Evolutionary conservation across 2,329 filamentous ascomycete genomes (phyloP).

Genomic region (Aspergillus sp.): DNA sequence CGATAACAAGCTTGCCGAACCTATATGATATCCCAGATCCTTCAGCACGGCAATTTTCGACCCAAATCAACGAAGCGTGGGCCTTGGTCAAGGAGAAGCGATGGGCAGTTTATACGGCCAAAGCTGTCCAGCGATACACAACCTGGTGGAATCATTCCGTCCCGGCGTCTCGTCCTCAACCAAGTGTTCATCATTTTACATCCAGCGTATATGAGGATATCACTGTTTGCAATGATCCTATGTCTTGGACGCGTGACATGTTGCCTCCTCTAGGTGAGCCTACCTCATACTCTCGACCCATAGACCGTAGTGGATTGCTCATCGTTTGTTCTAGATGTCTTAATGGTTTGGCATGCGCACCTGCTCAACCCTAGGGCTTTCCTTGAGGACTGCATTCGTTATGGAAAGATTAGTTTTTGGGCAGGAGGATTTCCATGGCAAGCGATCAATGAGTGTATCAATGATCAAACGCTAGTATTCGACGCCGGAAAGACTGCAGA

Average conservation of each 20-base stretch:
- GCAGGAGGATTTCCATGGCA: conserved; percentile 69
- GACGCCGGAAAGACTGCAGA: conserved; percentile 51
- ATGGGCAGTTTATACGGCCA: conserved; percentile 71
- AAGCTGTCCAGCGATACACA: conserved; percentile 71
- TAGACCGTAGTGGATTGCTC: background rate
- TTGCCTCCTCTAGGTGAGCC: conserved; percentile 65
- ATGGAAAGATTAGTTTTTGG: conserved; percentile 63
- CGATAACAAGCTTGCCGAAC: conserved; percentile 68
- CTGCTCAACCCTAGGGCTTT: conserved; percentile 78
- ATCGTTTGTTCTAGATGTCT: conserved; percentile 58
- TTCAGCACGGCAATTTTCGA: conserved; percentile 42
- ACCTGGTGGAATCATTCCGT: conserved; percentile 63
- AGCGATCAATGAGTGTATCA: conserved; percentile 61
- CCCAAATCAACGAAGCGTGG: conserved; percentile 46
- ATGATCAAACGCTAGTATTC: conserved; percentile 63
- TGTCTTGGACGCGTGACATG: conserved; percentile 46
- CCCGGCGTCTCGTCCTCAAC: conserved; percentile 15
- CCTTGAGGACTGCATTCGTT: conserved; percentile 72
- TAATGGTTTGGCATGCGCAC: conserved; percentile 81
- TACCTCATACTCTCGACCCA: conserved; percentile 1
- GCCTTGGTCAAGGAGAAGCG: conserved; percentile 70
- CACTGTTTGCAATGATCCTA: conserved; percentile 25
- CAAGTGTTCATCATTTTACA: conserved; percentile 25
- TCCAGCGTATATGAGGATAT: conserved; percentile 39
- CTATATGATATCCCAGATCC: conserved; percentile 67